Evolutionary conservation across 2,329 filamentous ascomycete species (phyloP), one percentile per base, ranked within the genome.

Genomic region (Sclerotinia trifoliorum): DNA sequence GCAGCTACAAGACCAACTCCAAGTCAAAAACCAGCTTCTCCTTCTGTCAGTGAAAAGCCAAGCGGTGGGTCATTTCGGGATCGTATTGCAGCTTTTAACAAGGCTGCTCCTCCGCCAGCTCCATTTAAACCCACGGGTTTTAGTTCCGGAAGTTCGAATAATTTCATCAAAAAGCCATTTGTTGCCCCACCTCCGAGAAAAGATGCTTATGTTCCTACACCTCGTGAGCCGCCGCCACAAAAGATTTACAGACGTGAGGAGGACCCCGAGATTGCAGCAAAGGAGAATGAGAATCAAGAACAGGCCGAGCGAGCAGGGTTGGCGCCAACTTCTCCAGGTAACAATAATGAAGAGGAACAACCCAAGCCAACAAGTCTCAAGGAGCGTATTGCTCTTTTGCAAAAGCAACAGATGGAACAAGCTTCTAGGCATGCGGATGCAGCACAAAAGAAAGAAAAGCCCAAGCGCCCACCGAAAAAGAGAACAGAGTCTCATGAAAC

Each of bases 71-170:
- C 95, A 2, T 98, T 99, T 82, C 94, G 87, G 77, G 95, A 98
- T 80, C 91, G 95, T 71, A 97, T 99, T 77, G 95, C 95, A 46
- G 94, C 95, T 56, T 99, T 99, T 82, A 99, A 99, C 80, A 95
- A 94, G 78, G 83, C 92, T 56, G 93, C 93, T 7, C 88, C 93
- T 3, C 95, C 95, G 11, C 83, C 95, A 70, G 87, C 93, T n/a
- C 95, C 95, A 1, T 94, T 96, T 81, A 96, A 96, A 78, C 92
- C 93, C 26, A 84, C 85, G 69, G 87, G 87, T 2, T 80, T 90
- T 35, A 80, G 84, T 68, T 81, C 84, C 42, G 84, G 86, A 69
- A 82, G 85, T 60, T 84, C 85, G 71, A 84, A 84, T 65, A 84
- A 85, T 67, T 98, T 98, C 77, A 89, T 99, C 80, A 97, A 94